Conservation (phyloP, 768 basidiomycete genomes). For the Lanmaoa pseudosensibilis region DNA sequence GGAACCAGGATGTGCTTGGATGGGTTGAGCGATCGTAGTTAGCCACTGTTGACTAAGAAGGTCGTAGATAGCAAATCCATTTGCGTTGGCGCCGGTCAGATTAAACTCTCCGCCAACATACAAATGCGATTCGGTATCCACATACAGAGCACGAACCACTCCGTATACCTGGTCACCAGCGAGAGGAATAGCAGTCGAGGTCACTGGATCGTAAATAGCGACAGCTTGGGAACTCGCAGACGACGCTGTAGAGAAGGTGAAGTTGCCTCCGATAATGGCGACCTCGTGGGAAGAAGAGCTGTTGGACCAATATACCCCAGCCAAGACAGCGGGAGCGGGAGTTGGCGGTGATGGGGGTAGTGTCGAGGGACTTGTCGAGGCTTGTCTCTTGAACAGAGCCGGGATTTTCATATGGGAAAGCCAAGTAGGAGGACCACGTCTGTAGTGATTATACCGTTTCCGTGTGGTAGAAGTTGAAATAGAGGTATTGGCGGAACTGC, state of each 20-base stretch:
- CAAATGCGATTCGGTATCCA: constrained; percentile 58
- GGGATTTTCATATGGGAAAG: constrained; percentile 47
- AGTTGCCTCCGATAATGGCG: constrained; percentile 88
- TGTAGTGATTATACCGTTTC: constrained; percentile 41
- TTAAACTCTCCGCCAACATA: constrained; percentile 88
- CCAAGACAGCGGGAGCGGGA: constrained; percentile 76
- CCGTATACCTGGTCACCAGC: constrained; percentile 67
- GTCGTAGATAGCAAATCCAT: constrained; percentile 81
- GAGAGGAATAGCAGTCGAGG: constrained; percentile 52
- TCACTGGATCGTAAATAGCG: constrained; percentile 66
- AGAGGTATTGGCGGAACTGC: constrained; percentile 35
- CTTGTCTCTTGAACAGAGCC: constrained; percentile 50
- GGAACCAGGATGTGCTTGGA: constrained; percentile 56
- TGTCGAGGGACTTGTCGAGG: constrained; percentile 42
- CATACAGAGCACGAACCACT: constrained; percentile 72
- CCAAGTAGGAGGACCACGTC: constrained; percentile 44
- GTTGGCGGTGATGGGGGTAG: constrained; percentile 59
- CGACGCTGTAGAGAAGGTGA: constrained; percentile 54
- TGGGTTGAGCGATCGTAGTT: constrained; percentile 52
- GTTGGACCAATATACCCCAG: constrained; percentile 91
- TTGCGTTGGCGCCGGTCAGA: constrained; percentile 51
- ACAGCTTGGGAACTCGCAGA: constrained; percentile 51
- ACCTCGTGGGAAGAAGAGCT: constrained; percentile 61
- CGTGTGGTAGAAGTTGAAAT: constrained; percentile 33
- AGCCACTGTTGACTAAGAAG: constrained; percentile 65